These are phyloP conservation scores for Suhomyces panamericanus DNA, from an alignment of 1,139 yeast species.

Conservation along the genomic window DNA sequence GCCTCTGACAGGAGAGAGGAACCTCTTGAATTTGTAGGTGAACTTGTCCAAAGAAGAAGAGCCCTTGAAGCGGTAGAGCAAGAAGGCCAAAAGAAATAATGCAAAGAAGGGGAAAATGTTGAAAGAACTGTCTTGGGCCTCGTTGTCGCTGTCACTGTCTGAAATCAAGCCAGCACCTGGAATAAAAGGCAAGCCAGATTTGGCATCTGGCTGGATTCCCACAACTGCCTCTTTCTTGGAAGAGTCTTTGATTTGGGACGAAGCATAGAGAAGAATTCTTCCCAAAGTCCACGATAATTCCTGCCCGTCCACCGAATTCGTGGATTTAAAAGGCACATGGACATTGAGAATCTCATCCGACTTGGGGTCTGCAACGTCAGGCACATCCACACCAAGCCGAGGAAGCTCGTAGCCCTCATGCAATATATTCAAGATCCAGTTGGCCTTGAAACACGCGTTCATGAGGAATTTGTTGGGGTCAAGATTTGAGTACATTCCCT, in stretches of 20 bases:
- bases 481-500: slow-evolving; percentile 52
- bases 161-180: slow-evolving; percentile 32
- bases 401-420: slow-evolving; percentile 83
- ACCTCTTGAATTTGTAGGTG: slow-evolving; percentile 17
- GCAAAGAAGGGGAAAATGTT: slow-evolving; percentile 24
- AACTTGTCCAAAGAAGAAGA: slow-evolving; percentile 18
- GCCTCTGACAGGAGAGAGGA: slow-evolving; percentile 16
- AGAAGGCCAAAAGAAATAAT: slow-evolving; percentile 20
- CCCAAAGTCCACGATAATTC: slow-evolving; percentile 73
- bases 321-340: slow-evolving; percentile 61
- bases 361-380: slow-evolving; percentile 18
- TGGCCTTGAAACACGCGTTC: slow-evolving; percentile 79
- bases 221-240: slow-evolving; percentile 26
- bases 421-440: slow-evolving; percentile 73
- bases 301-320: slow-evolving; percentile 56
- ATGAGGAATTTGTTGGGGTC: slow-evolving; percentile 49
- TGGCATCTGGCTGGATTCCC: slow-evolving; percentile 57
- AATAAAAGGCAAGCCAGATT: slow-evolving; percentile 43
- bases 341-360: slow-evolving; percentile 27
- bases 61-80: slow-evolving; percentile 22
- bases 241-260: slow-evolving; percentile 44
- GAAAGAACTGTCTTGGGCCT: slow-evolving; percentile 9
- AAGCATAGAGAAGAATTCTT: slow-evolving; percentile 57
- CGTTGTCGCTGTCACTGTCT: slow-evolving; percentile 27
- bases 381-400: slow-evolving; percentile 53